Evolutionary conservation across 192 early-diverging fungal species (phyloP), one percentile per base, ranked within the genome.

Genomic region (Coemansia sp.): DNA sequence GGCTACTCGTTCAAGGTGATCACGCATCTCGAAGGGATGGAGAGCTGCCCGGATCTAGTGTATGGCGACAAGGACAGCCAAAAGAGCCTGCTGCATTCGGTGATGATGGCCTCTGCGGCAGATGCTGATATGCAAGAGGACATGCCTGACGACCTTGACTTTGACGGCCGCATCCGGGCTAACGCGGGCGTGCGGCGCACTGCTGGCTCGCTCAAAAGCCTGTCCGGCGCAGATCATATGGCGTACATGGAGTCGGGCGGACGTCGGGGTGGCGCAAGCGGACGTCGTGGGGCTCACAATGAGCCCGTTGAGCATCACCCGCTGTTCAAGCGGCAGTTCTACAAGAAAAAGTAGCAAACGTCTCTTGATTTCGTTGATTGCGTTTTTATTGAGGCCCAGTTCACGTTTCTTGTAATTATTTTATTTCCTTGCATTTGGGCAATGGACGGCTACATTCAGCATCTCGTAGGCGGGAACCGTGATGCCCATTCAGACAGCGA

Each of bases 1-100:
- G 98, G 98, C 0, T 98, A 99, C 76, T 88, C 93, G n/a, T 98
- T 97, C 83, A 98, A 97, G 79, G 91, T 98, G 32, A 98, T 99
- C 61, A 97, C 95, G 33, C 85, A 91, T 22, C 83, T 99, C 37
- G 95, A 95, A 60, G 95, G 95, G 8, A 92, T 95, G 82, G 92
- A 94, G 10, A 85, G 76, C 21, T 86, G 88, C 39, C 81, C 86
- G 1, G 85, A 87, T 21, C 73, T 97, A 14, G 91, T 91, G 0
- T 97, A 92, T 53, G 72, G 82, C 54, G 87, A 86, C 3, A 74
- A 83, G 14, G 68, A 83, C 17, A 84, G 89, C 42, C 94, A 98
- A 58, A 80, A 94, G 73, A 85, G 86, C 70, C 84, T 99, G 26
- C 79, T 99, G 24, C 88, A 91, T 39, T 85, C 87, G 11, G 94